Evolutionary conservation across 1,284 basidiomycete species (phyloP).

Genomic region (Apiotrichum laibachii): DNA sequence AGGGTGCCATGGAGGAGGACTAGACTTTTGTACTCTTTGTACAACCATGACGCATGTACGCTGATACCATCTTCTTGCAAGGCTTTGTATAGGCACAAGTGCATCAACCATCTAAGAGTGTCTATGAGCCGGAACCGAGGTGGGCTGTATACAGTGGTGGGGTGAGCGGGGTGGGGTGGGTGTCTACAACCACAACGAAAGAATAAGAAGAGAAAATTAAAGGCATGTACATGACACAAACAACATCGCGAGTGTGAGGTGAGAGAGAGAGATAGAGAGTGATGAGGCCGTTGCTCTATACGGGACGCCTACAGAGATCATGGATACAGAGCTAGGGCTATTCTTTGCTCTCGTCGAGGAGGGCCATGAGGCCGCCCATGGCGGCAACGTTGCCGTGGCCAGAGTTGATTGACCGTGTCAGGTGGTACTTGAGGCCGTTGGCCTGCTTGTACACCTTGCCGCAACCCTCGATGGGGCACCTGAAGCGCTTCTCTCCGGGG

Average conservation of each 20-base stretch:
- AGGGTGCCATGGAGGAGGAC: constrained; percentile 38
- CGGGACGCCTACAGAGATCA: neutral
- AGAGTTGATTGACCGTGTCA: constrained; percentile 48
- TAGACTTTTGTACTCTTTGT: constrained; percentile 24
- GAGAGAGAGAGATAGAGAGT: too few relatives aligned
- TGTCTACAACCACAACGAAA: constrained; percentile 2
- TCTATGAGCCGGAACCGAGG: neutral
- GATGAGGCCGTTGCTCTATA: neutral
- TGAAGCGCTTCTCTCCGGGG: constrained; percentile 56
- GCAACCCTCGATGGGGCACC: constrained; percentile 59
- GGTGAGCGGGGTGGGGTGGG: neutral
- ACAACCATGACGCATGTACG: constrained; percentile 20
- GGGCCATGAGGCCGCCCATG: constrained; percentile 33
- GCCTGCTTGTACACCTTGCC: constrained; percentile 62
- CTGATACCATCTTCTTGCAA: neutral
- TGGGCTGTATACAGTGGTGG: neutral
- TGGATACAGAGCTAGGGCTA: neutral
- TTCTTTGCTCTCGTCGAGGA: constrained; percentile 24
- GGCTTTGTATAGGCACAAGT: neutral
- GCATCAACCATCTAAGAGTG: constrained; percentile 1
- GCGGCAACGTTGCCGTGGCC: constrained; percentile 48
- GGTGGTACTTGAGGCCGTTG: constrained; percentile 51
- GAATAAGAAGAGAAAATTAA: neutral
- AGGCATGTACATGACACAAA: neutral
- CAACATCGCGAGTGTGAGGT: neutral